Evolutionary conservation across 495 filamentous ascomycete species (phyloP), one percentile per base, ranked within the genome.

Genomic region (Penicillium bialowiezense): DNA sequence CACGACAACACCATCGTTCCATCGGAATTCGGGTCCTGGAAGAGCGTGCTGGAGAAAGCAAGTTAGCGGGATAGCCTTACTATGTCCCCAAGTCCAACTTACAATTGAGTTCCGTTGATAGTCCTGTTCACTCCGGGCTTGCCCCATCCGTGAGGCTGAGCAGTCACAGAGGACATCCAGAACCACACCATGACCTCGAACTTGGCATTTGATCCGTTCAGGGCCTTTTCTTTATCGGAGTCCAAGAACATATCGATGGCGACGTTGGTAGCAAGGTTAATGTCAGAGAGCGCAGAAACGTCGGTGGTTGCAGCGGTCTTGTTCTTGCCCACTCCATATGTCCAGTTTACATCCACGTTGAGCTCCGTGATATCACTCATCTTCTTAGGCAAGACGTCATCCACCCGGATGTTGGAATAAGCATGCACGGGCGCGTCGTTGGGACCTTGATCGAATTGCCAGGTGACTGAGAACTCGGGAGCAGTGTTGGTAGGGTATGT

Each of bases 111-210:
- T 13, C 60, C 59, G 8, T 65, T 56, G n/a, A 74, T 5, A 1
- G 33, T 55, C n/a, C 49, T 51, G 12, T 44, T 62, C 1, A 43
- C 41, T 3, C 45, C 29, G 0, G 53, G 41, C 1, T 49, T 41
- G 8, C 24, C 36, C 7, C 10, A 44, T 13, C 69, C 71, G 41
- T 68, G 55, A 12, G 66, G 62, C 15, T 67, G 45, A 8, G 63
- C 48, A 1, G 9, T 34, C 4, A n/a, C 61, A 60, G 39, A 60
- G 59, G 43, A 45, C 1, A 47, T 42, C 6, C 58, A 70, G 54
- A 76, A 72, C 64, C 65, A 75, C 20, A 75, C 54, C 66, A 76
- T 75, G 58, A 77, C 64, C 53, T 77, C 74, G 64, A 60, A 71
- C 1, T 56, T 45, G 14, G 72, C 64, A 1, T 44, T n/a, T 3